Evolutionary conservation across 192 early-diverging fungal genomes (phyloP).

Genomic region (Podila horticola): DNA sequence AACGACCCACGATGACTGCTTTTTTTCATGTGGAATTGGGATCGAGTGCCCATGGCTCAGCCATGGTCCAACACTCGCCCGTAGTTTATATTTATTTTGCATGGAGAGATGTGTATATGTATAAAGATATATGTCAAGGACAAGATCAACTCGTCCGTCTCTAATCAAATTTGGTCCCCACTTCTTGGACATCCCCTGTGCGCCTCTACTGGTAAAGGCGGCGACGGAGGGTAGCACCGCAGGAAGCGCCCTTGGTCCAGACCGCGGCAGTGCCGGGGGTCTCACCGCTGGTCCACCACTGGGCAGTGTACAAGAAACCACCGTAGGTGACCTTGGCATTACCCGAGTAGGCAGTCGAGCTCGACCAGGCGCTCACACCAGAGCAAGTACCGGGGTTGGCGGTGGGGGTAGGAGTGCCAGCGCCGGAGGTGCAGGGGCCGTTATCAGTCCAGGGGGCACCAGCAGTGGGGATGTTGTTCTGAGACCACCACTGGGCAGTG

Average conservation of each 20-base stretch:
- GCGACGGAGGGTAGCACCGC: conserved; percentile 31
- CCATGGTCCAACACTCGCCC: too few relatives aligned
- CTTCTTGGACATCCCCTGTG: neutral
- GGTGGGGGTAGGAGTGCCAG: conserved; percentile 19
- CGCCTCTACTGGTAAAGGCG: conserved; percentile 23
- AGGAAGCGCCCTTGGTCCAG: conserved; percentile 52
- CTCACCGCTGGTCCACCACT: conserved; percentile 57
- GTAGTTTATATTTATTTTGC: too few relatives aligned
- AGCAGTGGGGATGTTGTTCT: conserved; percentile 44
- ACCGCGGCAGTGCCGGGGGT: conserved; percentile 40
- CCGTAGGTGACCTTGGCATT: conserved; percentile 50
- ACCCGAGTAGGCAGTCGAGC: conserved; percentile 44
- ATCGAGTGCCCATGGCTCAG: too few relatives aligned
- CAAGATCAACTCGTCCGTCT: conserved; percentile 1
- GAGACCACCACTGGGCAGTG: conserved; percentile 57
- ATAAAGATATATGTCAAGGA: too few relatives aligned
- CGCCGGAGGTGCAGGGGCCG: conserved; percentile 9
- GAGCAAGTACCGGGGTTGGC: conserved; percentile 30
- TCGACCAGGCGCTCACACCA: conserved; percentile 26
- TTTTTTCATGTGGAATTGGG: too few relatives aligned
- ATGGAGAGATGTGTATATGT: too few relatives aligned
- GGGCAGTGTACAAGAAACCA: conserved; percentile 48
- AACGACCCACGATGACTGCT: too few relatives aligned
- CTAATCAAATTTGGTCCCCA: neutral
- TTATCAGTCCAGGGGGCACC: conserved; percentile 47